phyloP scores from a whole-genome alignment of 2,329 filamentous ascomycete genomes.

The Cryphonectria radicalis region DNA sequence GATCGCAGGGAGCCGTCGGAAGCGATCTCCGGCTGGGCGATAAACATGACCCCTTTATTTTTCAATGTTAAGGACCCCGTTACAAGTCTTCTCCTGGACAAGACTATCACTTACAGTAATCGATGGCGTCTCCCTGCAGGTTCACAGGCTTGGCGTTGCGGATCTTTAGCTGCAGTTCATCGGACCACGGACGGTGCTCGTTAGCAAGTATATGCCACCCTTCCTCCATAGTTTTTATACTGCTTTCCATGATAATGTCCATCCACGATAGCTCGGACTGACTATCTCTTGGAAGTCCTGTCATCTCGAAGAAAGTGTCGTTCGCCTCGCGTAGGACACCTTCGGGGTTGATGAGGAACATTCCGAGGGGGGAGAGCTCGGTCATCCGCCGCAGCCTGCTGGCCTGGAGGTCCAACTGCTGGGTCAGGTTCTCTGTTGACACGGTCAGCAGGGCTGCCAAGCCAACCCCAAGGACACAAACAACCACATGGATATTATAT shows the following conservation, averaged over 20 bases:
- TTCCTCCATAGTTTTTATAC: constrained; percentile 37
- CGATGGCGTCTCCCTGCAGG: constrained; percentile 44
- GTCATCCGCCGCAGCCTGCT: constrained; percentile 44
- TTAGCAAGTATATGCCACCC: constrained; percentile 45
- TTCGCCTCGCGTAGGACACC: constrained; percentile 50
- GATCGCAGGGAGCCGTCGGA: constrained; percentile 41
- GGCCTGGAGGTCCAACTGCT: constrained; percentile 42
- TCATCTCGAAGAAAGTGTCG: constrained; percentile 53
- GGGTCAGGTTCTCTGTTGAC: constrained; percentile 36
- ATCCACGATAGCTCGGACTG: constrained; percentile 48
- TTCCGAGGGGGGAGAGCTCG: constrained; percentile 42
- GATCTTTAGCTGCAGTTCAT: constrained; percentile 49
- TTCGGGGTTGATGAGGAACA: constrained; percentile 46
- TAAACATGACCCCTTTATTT: constrained; percentile 41
- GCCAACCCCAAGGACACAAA: neutral
- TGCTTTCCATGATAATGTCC: constrained; percentile 44
- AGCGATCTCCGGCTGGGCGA: constrained; percentile 40
- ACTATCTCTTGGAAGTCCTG: constrained; percentile 43
- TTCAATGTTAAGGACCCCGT: neutral
- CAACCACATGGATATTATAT: too few relatives aligned
- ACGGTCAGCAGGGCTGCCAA: neutral
- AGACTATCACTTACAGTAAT: constrained; percentile 39
- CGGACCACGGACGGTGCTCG: constrained; percentile 42
- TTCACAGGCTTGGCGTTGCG: constrained; percentile 37
- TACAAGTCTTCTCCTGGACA: neutral